Conservation (phyloP, 164 flowering plant genomes). For the Umbilicus rupestris region DNA sequence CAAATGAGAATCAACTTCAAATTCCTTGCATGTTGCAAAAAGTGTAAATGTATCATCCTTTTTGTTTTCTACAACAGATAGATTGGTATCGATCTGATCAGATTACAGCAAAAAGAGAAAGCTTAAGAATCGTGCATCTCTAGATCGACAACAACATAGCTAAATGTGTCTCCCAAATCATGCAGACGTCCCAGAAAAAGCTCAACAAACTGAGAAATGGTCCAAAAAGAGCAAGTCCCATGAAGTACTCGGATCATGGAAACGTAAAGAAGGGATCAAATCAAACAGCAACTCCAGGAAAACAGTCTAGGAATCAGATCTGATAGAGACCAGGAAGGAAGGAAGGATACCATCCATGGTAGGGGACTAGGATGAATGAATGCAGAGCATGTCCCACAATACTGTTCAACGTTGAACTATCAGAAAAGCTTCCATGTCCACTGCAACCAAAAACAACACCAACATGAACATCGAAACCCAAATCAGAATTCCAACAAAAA, state of each 20-base stretch:
- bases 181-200: background rate
- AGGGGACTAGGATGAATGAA: slow-evolving; percentile 79
- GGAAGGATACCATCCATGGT: slow-evolving; percentile 58
- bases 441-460: slow-evolving; percentile 21
- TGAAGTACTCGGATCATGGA: background rate
- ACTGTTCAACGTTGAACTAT: slow-evolving; percentile 41
- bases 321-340: background rate
- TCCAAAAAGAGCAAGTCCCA: background rate
- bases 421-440: slow-evolving; percentile 84
- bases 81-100: no score
- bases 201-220: background rate
- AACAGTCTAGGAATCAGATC: background rate
- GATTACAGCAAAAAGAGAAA: no score
- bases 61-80: background rate
- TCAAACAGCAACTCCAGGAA: background rate
- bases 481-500: background rate
- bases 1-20: background rate
- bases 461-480: background rate
- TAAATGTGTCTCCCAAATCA: background rate
- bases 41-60: background rate
- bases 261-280: background rate
- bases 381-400: slow-evolving; percentile 73
- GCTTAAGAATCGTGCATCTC: background rate
- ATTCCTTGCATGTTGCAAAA: background rate
- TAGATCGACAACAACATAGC: background rate